Conservation (phyloP, 2,329 filamentous ascomycete species). For the Ramularia collo-cygni region DNA sequence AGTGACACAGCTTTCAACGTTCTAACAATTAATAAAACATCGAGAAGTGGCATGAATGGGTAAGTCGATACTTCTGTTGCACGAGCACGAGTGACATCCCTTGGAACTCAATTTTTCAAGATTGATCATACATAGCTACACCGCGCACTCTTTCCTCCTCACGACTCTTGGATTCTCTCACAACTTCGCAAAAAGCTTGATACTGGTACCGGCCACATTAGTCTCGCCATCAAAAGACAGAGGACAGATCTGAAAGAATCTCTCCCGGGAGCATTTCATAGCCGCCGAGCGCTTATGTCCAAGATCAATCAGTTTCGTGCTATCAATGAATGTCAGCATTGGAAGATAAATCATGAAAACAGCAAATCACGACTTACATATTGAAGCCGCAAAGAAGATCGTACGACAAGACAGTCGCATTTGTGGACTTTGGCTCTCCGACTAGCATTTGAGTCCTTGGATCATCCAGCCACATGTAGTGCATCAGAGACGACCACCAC, state of each 20-base stretch:
- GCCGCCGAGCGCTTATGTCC: slow-evolving; percentile 35
- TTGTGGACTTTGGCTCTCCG: slow-evolving; percentile 67
- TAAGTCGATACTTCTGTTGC: too few relatives aligned
- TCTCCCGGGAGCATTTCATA: slow-evolving; percentile 32
- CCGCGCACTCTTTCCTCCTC: too few relatives aligned
- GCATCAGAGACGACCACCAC: slow-evolving; percentile 53
- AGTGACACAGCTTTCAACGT: too few relatives aligned
- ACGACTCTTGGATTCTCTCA: too few relatives aligned
- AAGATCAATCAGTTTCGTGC: slow-evolving; percentile 42
- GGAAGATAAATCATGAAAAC: too few relatives aligned
- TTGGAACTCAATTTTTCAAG: too few relatives aligned
- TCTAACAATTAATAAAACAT: too few relatives aligned
- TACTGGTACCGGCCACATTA: slow-evolving; percentile 13
- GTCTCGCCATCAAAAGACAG: slow-evolving; percentile 42
- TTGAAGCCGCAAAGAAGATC: slow-evolving; percentile 68
- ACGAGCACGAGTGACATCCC: too few relatives aligned
- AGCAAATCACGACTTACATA: slow-evolving; percentile 30
- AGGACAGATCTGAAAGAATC: slow-evolving; percentile 41
- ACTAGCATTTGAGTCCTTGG: slow-evolving; percentile 49
- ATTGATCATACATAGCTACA: too few relatives aligned
- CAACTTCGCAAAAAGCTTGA: slow-evolving; percentile 9
- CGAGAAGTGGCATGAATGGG: too few relatives aligned
- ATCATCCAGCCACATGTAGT: slow-evolving; percentile 55
- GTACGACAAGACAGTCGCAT: slow-evolving; percentile 63
- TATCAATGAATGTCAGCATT: too few relatives aligned